Evolutionary conservation across 345 rosid genomes (phyloP).

Genomic region (Sonneratia alba): DNA sequence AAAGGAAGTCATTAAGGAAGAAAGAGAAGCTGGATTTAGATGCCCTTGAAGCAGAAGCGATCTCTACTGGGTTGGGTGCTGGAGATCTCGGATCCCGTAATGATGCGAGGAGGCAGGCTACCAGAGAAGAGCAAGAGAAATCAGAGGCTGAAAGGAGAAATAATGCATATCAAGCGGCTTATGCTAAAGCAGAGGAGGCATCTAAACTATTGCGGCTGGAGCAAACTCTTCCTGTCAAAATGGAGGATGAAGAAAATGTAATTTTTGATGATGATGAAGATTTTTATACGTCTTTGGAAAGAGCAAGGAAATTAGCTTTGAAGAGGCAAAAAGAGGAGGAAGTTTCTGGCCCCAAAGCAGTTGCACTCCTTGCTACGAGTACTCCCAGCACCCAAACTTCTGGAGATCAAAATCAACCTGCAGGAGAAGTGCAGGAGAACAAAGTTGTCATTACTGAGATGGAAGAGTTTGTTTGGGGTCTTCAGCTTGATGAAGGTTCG

Average conservation of each 20-base stretch:
- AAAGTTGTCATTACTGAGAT: conserved; percentile 83
- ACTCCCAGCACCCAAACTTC: conserved; percentile 26
- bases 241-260: conserved; percentile 50
- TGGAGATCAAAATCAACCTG: conserved; percentile 34
- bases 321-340: conserved; percentile 46
- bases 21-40: conserved; percentile 82
- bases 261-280: conserved; percentile 77
- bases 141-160: conserved; percentile 66
- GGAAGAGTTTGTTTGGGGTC: conserved; percentile 92
- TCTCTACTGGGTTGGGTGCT: conserved; percentile 67
- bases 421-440: conserved; percentile 64
- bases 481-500: conserved; percentile 71
- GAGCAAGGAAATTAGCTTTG: conserved; percentile 74
- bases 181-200: conserved; percentile 85
- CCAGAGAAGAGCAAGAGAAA: conserved; percentile 70
- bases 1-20: conserved; percentile 72
- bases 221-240: conserved; percentile 35
- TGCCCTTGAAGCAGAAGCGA: conserved; percentile 88
- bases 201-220: conserved; percentile 61
- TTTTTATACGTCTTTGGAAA: conserved; percentile 67
- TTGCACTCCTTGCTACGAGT: conserved; percentile 54
- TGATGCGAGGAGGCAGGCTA: conserved; percentile 70
- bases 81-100: conserved; percentile 93
- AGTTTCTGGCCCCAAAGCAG: conserved; percentile 58
- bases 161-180: conserved; percentile 65